These are phyloP conservation scores for Leccinum pellstonianum DNA, from an alignment of 768 basidiomycete species.

Conservation along the genomic window DNA sequence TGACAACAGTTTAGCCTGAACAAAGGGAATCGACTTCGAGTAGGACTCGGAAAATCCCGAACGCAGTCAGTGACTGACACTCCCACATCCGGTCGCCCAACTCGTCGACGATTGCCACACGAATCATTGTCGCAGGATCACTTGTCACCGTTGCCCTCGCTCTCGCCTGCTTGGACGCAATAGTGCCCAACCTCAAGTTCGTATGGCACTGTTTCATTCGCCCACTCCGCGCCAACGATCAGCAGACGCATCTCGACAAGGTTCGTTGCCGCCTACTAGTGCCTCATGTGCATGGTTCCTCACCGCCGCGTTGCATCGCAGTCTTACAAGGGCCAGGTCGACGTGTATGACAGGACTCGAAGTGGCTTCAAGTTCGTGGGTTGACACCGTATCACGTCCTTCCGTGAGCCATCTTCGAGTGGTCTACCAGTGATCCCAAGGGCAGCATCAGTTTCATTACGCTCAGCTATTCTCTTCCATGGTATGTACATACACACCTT, in stretches of 20 bases:
- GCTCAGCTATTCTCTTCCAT: conserved; percentile 60
- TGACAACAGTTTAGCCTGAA: too few relatives aligned
- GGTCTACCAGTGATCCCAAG: conserved; percentile 45
- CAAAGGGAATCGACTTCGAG: too few relatives aligned
- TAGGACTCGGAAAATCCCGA: too few relatives aligned
- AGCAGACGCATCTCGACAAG: conserved; percentile 45
- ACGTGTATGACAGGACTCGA: conserved; percentile 70
- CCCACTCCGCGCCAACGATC: conserved; percentile 40
- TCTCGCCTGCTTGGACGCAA: conserved; percentile 12
- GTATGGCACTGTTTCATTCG: conserved; percentile 50
- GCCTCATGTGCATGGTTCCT: not conserved
- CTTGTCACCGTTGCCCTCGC: conserved; percentile 21
- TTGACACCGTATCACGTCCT: conserved; percentile 62
- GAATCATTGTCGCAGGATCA: conserved; percentile 12
- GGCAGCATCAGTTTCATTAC: conserved; percentile 56
- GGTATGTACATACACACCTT: conserved; percentile 29
- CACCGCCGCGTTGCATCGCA: conserved; percentile 16
- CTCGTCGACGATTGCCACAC: too few relatives aligned
- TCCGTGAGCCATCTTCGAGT: conserved; percentile 62
- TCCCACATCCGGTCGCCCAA: too few relatives aligned
- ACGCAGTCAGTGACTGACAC: too few relatives aligned
- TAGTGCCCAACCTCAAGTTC: conserved; percentile 45
- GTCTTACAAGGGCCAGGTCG: conserved; percentile 69
- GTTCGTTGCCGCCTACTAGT: conserved; percentile 18
- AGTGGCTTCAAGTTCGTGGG: conserved; percentile 37